phyloP scores from a whole-genome alignment of 2,329 filamentous ascomycete species.

The Xenosphaeropsis pyriputrescens region DNA sequence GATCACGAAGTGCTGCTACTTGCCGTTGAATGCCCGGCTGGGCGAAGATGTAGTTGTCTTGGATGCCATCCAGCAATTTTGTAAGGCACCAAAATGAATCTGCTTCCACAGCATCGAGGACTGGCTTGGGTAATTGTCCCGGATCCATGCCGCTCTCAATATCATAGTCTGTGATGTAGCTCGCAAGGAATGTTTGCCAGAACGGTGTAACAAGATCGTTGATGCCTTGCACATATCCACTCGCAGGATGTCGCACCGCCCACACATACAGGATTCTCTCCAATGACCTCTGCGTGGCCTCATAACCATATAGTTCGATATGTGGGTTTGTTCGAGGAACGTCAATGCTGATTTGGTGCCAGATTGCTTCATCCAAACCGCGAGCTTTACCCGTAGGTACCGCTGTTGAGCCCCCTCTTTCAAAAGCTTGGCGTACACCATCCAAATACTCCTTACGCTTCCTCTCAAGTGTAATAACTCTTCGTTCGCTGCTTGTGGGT shows the following conservation, averaged over 20 bases:
- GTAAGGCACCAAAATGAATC: conserved; percentile 98
- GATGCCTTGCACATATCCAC: conserved; percentile 96
- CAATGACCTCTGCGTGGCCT: conserved; percentile 85
- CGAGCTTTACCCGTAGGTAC: conserved; percentile 30
- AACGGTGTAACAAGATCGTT: conserved; percentile 97
- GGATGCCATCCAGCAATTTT: conserved; percentile 94
- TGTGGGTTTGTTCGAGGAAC: conserved; percentile 93
- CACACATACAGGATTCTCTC: conserved; percentile 94
- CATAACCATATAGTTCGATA: conserved; percentile 86
- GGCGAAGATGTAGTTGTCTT: conserved; percentile 97
- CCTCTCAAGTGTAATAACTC: conserved; percentile 77
- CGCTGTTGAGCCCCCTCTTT: conserved; percentile 39
- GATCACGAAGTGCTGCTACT: conserved; percentile 73
- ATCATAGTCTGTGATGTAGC: conserved; percentile 88
- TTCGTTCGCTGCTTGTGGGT: conserved; percentile 87
- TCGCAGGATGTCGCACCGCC: conserved; percentile 94
- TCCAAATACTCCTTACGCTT: conserved; percentile 96
- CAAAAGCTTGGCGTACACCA: conserved; percentile 63
- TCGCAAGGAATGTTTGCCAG: conserved; percentile 91
- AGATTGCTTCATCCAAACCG: conserved; percentile 89
- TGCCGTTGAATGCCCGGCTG: conserved; percentile 95
- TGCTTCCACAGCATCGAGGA: conserved; percentile 91
- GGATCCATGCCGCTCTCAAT: conserved; percentile 95
- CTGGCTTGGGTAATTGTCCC: conserved; percentile 76
- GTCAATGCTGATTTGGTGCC: conserved; percentile 99